Evolutionary conservation across 78 protist genomes (phyloP).

Genomic region (Monosiga brevicollis): DNA sequence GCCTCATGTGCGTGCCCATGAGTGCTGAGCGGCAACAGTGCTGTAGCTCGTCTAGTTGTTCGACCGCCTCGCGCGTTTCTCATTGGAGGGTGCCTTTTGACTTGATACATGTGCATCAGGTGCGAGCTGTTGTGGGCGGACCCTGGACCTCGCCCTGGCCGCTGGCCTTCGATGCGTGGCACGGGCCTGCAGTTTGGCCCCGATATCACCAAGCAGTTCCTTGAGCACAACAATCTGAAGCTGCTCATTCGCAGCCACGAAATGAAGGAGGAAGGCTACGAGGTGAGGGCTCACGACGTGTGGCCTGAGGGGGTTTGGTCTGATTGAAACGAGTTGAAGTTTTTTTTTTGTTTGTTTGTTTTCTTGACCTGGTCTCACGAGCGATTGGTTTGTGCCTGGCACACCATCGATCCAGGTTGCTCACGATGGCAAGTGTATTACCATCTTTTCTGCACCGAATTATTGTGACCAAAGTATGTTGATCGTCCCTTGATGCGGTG

Average conservation of each 20-base stretch:
- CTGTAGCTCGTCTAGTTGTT: background rate
- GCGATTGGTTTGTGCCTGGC: too few relatives aligned
- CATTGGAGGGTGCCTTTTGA: background rate
- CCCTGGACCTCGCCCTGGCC: slow-evolving; percentile 69
- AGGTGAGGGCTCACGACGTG: too few relatives aligned
- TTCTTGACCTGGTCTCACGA: too few relatives aligned
- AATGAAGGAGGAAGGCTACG: slow-evolving; percentile 28
- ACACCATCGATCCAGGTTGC: too few relatives aligned
- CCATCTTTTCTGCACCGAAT: slow-evolving; percentile 92
- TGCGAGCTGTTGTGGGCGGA: slow-evolving; percentile 88
- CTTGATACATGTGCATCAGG: slow-evolving; percentile 45
- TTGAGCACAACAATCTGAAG: slow-evolving; percentile 63
- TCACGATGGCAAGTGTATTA: slow-evolving; percentile 72
- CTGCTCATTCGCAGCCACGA: slow-evolving; percentile 84
- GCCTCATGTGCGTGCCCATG: background rate
- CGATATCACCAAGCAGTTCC: slow-evolving; percentile 74
- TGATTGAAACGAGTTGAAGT: too few relatives aligned
- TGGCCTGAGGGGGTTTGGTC: too few relatives aligned
- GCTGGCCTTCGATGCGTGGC: slow-evolving; percentile 77
- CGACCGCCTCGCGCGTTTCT: background rate
- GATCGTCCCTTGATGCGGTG: background rate
- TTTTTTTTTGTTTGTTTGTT: too few relatives aligned
- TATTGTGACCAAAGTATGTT: slow-evolving; percentile 67
- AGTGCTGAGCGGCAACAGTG: background rate
- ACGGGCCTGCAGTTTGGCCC: slow-evolving; percentile 87